Evolutionary conservation across 352 stramenopile genomes (phyloP).

Genomic region (Phytophthora aleatoria): DNA sequence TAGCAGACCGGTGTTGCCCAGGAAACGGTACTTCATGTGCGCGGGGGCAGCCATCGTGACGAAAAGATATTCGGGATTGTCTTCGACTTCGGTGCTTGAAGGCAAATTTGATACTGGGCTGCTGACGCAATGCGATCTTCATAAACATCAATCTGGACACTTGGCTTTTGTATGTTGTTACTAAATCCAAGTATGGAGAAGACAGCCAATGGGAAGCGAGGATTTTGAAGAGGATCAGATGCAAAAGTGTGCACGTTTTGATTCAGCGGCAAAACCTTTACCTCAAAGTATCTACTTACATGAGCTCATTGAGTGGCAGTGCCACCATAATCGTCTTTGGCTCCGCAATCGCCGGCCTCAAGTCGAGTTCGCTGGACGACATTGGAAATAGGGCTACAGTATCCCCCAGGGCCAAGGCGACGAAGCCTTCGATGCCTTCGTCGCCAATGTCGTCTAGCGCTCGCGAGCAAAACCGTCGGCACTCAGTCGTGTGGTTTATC

Average conservation of each 20-base stretch:
- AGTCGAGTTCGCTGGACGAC: no score
- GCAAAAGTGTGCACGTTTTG: neutral
- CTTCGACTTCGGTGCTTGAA: slow-evolving; percentile 18
- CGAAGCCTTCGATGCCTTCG: no score
- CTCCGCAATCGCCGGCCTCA: no score
- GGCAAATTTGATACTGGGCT: slow-evolving; percentile 36
- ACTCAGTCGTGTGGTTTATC: no score
- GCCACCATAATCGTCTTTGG: no score
- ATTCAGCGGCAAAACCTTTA: neutral
- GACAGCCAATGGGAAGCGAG: slow-evolving; percentile 1
- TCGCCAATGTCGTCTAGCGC: no score
- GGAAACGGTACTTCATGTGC: slow-evolving; percentile 70
- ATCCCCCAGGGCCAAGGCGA: no score
- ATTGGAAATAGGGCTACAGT: no score
- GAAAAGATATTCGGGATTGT: neutral
- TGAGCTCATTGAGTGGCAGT: neutral
- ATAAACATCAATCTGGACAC: slow-evolving; percentile 3
- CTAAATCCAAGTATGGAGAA: neutral
- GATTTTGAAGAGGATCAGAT: neutral
- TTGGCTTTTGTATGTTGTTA: slow-evolving; percentile 5
- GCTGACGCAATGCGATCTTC: slow-evolving; percentile 6
- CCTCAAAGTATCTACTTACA: no score
- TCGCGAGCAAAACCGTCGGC: no score
- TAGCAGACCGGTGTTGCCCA: slow-evolving; percentile 56
- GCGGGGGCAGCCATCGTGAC: slow-evolving; percentile 15